Percentiles rank a stretch among this genome's conserved stretches.
These are phyloP conservation scores for Arachis monticola DNA, from an alignment of 331 rosid species.

Conservation along the genomic window DNA sequence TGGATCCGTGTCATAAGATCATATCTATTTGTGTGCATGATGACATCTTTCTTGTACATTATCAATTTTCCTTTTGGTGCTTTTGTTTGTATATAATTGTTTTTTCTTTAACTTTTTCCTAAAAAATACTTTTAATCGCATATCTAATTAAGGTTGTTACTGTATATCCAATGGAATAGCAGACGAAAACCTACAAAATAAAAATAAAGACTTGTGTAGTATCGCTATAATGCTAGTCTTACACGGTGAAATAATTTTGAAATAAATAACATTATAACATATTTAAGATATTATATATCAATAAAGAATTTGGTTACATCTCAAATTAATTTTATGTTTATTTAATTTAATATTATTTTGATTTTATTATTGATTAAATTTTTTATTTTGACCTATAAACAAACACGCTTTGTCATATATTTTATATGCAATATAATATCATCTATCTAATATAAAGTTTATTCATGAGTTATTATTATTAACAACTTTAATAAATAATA, in stretches of 20 bases:
- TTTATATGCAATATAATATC: too few relatives aligned
- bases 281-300: too few relatives aligned
- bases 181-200: too few relatives aligned
- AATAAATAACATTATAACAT: neutral
- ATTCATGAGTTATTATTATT: too few relatives aligned
- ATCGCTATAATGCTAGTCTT: neutral
- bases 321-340: too few relatives aligned
- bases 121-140: neutral
- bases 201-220: neutral
- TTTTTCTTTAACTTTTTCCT: neutral
- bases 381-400: too few relatives aligned
- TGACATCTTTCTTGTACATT: conserved; percentile 15
- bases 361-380: too few relatives aligned
- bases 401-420: too few relatives aligned
- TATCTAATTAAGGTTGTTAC: neutral
- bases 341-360: too few relatives aligned
- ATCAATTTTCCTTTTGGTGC: conserved; percentile 2
- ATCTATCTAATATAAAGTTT: too few relatives aligned
- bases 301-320: too few relatives aligned
- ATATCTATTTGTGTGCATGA: neutral
- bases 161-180: too few relatives aligned
- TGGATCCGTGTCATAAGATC: neutral
- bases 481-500: neutral
- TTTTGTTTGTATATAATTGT: neutral
- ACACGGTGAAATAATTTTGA: neutral